Conservation (phyloP, 805 yeast genomes). For the Yamadazyma nakazawae region DNA sequence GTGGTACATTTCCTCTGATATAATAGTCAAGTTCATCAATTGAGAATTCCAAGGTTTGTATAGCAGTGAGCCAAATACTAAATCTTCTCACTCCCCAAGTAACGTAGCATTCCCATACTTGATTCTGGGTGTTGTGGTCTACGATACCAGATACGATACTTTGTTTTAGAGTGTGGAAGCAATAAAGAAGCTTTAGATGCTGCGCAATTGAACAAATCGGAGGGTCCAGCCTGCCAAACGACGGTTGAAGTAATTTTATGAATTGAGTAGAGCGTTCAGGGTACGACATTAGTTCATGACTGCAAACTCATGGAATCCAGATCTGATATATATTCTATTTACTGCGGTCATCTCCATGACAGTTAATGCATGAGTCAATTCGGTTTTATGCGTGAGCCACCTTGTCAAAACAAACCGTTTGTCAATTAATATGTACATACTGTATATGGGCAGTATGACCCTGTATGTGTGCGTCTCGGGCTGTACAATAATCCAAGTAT, state of each 20-base stretch:
- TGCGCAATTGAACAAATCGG: not conserved
- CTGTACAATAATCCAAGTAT: too few species aligned
- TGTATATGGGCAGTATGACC: too few species aligned
- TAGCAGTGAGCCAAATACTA: not conserved
- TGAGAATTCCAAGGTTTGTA: not conserved
- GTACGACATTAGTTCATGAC: not conserved
- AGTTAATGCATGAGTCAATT: too few species aligned
- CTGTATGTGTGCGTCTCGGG: too few species aligned
- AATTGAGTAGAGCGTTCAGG: not conserved
- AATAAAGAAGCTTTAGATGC: not conserved
- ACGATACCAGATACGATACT: not conserved
- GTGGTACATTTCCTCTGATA: constrained; percentile 13
- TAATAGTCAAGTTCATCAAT: not conserved
- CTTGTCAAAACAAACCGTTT: too few species aligned
- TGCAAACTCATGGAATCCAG: too few species aligned
- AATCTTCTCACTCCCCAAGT: not conserved
- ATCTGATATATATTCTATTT: too few species aligned
- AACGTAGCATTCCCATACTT: not conserved
- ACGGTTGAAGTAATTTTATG: not conserved
- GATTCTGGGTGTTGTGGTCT: not conserved
- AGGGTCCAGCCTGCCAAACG: not conserved
- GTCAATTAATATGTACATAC: too few species aligned
- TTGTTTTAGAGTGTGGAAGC: not conserved
- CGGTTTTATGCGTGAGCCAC: not conserved
- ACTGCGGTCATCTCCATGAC: too few species aligned